phyloP scores from a whole-genome alignment of 2,329 filamentous ascomycete species.

The Fusarium tupiense region DNA sequence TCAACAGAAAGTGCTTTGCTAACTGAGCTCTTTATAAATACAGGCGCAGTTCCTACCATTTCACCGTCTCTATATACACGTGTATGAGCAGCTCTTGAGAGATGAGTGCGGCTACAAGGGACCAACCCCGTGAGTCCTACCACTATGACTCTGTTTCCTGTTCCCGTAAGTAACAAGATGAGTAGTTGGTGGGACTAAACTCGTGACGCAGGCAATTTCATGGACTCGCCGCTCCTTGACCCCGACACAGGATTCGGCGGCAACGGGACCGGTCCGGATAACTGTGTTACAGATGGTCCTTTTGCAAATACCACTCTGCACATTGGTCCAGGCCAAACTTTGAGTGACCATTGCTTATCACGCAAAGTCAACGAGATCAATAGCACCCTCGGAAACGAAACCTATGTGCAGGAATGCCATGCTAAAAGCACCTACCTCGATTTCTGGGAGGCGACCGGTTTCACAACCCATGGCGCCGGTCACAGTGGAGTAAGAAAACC shows the following conservation, averaged over 20 bases:
- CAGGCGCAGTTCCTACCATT: background rate
- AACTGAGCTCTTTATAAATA: rapidly evolving
- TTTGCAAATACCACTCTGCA: background rate
- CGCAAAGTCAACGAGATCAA: background rate
- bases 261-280: background rate
- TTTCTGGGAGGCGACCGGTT: background rate
- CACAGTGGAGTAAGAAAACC: background rate
- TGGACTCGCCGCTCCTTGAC: background rate
- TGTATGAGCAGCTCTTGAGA: background rate
- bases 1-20: rapidly evolving
- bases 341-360: background rate
- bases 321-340: background rate
- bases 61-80: background rate
- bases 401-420: background rate
- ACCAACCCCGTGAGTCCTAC: background rate
- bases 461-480: background rate
- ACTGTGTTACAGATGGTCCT: background rate
- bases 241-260: background rate
- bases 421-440: background rate
- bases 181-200: background rate
- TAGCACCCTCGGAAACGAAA: background rate
- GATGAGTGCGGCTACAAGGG: background rate
- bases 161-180: rapidly evolving
- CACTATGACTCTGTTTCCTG: rapidly evolving
- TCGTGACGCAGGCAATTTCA: background rate